These are phyloP conservation scores for Flueggea neowawraea DNA, from an alignment of 441 rosid genomes.

Conservation along the genomic window DNA sequence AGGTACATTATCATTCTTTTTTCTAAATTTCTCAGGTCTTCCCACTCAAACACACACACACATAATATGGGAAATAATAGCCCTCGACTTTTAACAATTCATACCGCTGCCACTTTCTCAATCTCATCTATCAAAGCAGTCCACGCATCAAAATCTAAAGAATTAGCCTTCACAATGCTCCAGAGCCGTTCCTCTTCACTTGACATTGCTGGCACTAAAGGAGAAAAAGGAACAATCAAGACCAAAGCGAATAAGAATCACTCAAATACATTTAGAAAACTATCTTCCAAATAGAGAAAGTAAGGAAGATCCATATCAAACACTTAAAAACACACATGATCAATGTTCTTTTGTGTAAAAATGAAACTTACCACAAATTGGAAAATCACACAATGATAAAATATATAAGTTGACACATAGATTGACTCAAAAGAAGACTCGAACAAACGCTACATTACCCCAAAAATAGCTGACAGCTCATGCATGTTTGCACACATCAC, in stretches of 20 bases:
- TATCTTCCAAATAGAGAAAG: background rate
- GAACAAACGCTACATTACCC: too few relatives aligned
- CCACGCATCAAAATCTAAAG: constrained; percentile 92
- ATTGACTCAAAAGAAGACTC: too few relatives aligned
- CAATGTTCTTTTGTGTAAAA: too few relatives aligned
- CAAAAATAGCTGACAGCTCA: too few relatives aligned
- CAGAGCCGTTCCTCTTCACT: constrained; percentile 89
- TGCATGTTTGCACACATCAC: too few relatives aligned
- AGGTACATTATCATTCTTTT: too few relatives aligned
- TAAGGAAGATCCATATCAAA: background rate
- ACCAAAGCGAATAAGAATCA: background rate
- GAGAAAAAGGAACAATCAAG: background rate
- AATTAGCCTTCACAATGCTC: constrained; percentile 80
- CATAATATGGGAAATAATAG: background rate
- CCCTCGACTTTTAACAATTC: background rate
- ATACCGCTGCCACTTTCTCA: constrained; percentile 90
- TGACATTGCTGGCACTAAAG: constrained; percentile 42
- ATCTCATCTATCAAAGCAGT: constrained; percentile 89
- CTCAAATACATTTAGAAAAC: background rate
- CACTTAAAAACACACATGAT: background rate
- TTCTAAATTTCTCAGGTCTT: too few relatives aligned
- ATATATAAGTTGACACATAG: too few relatives aligned
- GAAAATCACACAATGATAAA: too few relatives aligned
- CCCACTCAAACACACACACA: too few relatives aligned
- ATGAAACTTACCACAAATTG: too few relatives aligned